Base-by-base conservation (phyloP, 2,329 filamentous ascomycete genomes). In the Orbilia brochopaga region DNA sequence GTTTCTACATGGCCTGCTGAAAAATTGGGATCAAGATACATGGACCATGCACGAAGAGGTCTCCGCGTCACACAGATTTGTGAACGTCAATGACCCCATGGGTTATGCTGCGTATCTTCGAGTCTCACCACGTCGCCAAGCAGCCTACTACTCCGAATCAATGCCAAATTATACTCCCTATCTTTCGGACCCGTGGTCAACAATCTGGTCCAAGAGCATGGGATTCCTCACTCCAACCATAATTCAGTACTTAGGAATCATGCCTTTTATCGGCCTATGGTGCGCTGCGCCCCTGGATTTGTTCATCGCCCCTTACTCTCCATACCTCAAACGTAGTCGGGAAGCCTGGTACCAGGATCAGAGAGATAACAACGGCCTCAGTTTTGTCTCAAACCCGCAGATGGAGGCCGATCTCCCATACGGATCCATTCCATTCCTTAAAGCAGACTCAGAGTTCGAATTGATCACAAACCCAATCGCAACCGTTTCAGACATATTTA, bases 241-340 rank as follows among this genome's bases (percentile, higher is more conserved):
- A 10, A 37, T 66, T 5, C 50, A 67, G 17, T 67, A 60, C 23
- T n/a, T 67, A 6, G 63, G 54, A 13, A 23, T 60, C 10, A 55
- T 67, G 56, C 54, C 55, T 7, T 60, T 66, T 19, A 23, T n/a
- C 17, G 27, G 50, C 4, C 55, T 60, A 15, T 55, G 37, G 40
- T 42, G 48, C 2, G 63, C 50, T 27, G 44, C 21, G 7, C 63
- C 63, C 1, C 40, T 51, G 19, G 35, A 44, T 6, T 27, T 61
- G 1, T 67, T 60, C 19, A 40, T 55, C 11, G 5, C 15, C 4
- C 40, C 63, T 4, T 67, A 61, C 19, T 17, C 15, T 2, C 5
- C 13, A 0, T 30, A 60, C 44, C 13, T 67, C 15, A 27, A 42
- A 4, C 19, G 42, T 1, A 52, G 23, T 50, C 35, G 56, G 4